These are phyloP conservation scores for Crithidia acanthocephali DNA, from an alignment of 208 protist species.

Conservation along the genomic window DNA sequence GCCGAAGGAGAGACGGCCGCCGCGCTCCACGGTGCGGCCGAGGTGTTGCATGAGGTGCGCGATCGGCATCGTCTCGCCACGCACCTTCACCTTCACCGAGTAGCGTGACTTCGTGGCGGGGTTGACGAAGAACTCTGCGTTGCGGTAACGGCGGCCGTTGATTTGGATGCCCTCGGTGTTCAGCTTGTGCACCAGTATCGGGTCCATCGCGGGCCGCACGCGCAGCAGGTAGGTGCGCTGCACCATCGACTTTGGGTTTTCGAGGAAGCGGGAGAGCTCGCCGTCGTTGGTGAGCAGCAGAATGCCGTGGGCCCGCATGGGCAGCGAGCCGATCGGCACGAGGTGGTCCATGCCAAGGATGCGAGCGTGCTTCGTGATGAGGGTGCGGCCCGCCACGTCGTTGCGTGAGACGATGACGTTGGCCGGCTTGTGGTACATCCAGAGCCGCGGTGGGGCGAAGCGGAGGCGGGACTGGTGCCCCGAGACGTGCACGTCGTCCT, in stretches of 20 bases:
- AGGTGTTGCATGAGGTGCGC: conserved; percentile 86
- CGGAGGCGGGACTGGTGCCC: conserved; percentile 77
- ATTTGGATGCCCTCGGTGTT: conserved; percentile 86
- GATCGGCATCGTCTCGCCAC: conserved; percentile 75
- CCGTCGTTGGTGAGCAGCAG: conserved; percentile 91
- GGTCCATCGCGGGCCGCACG: conserved; percentile 83
- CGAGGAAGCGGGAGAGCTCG: conserved; percentile 82
- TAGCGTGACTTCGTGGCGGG: conserved; percentile 77
- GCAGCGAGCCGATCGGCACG: conserved; percentile 86
- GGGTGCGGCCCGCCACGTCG: conserved; percentile 68
- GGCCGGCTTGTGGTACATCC: conserved; percentile 92
- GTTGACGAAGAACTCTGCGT: conserved; percentile 87
- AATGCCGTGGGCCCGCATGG: conserved; percentile 82
- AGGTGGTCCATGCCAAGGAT: conserved; percentile 91
- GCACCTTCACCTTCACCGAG: conserved; percentile 86
- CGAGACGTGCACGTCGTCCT: conserved; percentile 78
- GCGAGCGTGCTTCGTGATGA: conserved; percentile 81
- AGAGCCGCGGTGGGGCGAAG: conserved; percentile 81
- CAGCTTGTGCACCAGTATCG: conserved; percentile 84
- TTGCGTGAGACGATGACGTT: conserved; percentile 87
- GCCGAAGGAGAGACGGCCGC: conserved; percentile 87
- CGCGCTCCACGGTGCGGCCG: conserved; percentile 75
- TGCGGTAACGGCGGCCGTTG: conserved; percentile 66
- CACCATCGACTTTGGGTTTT: conserved; percentile 76
- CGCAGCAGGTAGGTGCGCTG: conserved; percentile 89